phyloP scores from a whole-genome alignment of 352 stramenopile genomes.

The Phytophthora brassicae region DNA sequence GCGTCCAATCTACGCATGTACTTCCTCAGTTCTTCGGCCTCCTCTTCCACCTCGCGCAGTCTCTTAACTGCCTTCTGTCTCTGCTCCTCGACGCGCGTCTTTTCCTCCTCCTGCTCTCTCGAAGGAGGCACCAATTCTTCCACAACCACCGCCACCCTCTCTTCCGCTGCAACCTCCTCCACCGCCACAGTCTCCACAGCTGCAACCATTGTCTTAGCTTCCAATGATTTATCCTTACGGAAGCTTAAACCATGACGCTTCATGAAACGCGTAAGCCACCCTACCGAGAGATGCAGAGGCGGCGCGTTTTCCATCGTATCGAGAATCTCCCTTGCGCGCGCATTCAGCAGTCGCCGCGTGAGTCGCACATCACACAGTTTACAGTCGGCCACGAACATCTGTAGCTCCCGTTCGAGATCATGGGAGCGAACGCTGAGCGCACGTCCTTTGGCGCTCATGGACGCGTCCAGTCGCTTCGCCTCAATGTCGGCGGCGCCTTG shows the following conservation, averaged over 20 bases:
- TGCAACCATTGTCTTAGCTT: neutral
- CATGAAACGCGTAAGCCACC: slow-evolving; percentile 32
- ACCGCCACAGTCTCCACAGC: neutral
- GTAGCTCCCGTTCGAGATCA: slow-evolving; percentile 18
- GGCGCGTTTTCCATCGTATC: slow-evolving; percentile 21
- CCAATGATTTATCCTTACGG: slow-evolving; percentile 17
- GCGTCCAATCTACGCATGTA: slow-evolving; percentile 21
- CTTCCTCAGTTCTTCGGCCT: slow-evolving; percentile 26
- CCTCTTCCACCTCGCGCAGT: slow-evolving; percentile 24
- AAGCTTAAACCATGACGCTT: slow-evolving; percentile 27
- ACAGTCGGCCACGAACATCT: slow-evolving; percentile 14
- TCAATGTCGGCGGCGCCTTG: slow-evolving; percentile 18
- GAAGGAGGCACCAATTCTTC: neutral
- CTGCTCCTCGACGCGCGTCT: slow-evolving; percentile 12
- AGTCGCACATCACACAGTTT: slow-evolving; percentile 1
- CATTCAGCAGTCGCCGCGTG: slow-evolving; percentile 15
- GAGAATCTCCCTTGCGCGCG: slow-evolving; percentile 17
- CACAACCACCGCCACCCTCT: neutral
- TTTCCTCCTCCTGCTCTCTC: neutral
- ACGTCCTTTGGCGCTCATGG: slow-evolving; percentile 13
- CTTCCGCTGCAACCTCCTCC: too few species aligned
- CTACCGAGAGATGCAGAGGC: slow-evolving; percentile 19
- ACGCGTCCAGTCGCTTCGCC: slow-evolving; percentile 11
- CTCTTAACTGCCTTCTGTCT: slow-evolving; percentile 21
- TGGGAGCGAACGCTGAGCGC: slow-evolving; percentile 16